Evolutionary conservation across 495 filamentous ascomycete genomes (phyloP).

Genomic region (Clavariopsis aquatica): DNA sequence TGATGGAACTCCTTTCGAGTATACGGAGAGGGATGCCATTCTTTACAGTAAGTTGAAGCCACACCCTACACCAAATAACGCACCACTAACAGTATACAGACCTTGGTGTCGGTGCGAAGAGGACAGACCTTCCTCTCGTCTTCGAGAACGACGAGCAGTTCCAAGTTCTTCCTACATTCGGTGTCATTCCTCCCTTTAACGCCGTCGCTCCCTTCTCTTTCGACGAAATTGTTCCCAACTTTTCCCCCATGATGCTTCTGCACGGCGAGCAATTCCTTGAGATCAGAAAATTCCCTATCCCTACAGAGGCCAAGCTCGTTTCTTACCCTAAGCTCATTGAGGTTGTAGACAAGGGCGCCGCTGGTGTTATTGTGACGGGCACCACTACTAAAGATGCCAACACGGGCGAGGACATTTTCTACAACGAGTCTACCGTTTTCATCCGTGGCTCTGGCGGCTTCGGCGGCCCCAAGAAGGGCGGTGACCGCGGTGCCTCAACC

Average conservation of each 20-base stretch:
- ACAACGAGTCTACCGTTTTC: constrained; percentile 92
- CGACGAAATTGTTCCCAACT: constrained; percentile 86
- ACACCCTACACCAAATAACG: neutral
- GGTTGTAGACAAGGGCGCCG: constrained; percentile 92
- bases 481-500: constrained; percentile 75
- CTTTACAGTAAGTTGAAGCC: constrained; percentile 66
- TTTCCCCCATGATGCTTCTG: constrained; percentile 97
- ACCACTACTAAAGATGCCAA: constrained; percentile 75
- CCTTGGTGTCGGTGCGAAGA: constrained; percentile 91
- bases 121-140: constrained; percentile 81
- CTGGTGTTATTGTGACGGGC: constrained; percentile 79
- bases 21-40: constrained; percentile 82
- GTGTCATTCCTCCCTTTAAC: constrained; percentile 91
- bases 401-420: constrained; percentile 88
- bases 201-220: constrained; percentile 77
- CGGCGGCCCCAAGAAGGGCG: constrained; percentile 77
- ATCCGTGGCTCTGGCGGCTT: constrained; percentile 92
- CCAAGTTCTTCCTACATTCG: constrained; percentile 90
- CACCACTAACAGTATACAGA: constrained; percentile 45
- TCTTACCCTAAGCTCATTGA: constrained; percentile 87
- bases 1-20: constrained; percentile 76
- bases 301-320: constrained; percentile 77
- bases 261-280: constrained; percentile 99
- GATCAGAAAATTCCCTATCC: constrained; percentile 90
- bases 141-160: constrained; percentile 89